These are phyloP conservation scores for Pyrenophora seminiperda DNA, from an alignment of 2,329 filamentous ascomycete genomes.

Conservation along the genomic window DNA sequence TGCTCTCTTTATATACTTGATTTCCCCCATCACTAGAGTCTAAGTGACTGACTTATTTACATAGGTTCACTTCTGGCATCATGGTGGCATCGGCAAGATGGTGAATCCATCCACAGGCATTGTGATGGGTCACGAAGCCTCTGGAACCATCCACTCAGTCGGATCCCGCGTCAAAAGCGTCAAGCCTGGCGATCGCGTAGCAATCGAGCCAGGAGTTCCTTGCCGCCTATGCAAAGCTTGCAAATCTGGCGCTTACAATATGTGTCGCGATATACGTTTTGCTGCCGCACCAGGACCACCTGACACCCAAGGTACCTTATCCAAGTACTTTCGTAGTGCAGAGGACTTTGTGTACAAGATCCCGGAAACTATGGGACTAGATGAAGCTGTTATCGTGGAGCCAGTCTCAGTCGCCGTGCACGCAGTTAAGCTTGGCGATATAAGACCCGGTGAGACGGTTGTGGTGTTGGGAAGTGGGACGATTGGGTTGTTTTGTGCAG, in stretches of 20 bases:
- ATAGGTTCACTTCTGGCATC: conserved; percentile 89
- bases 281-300: conserved; percentile 86
- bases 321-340: conserved; percentile 88
- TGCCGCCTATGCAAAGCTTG: conserved; percentile 87
- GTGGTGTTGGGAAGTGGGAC: conserved; percentile 89
- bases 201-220: conserved; percentile 89
- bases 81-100: conserved; percentile 85
- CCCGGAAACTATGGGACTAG: conserved; percentile 76
- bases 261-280: conserved; percentile 83
- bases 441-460: conserved; percentile 82
- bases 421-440: conserved; percentile 76
- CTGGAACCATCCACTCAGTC: conserved; percentile 76
- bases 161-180: conserved; percentile 76
- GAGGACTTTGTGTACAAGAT: conserved; percentile 95
- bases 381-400: conserved; percentile 87
- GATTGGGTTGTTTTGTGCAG: conserved; percentile 83
- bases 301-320: conserved; percentile 66
- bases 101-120: conserved; percentile 79
- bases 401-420: conserved; percentile 87
- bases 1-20: background rate
- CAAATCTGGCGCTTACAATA: conserved; percentile 88
- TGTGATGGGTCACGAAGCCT: conserved; percentile 91
- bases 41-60: background rate
- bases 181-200: conserved; percentile 83
- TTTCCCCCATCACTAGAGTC: background rate